A percentile compares a stretch with the other conserved stretches of the same genome.
Evolutionary conservation across 2,329 filamentous ascomycete genomes (phyloP).

Genomic region (Paramyrothecium sp.): DNA sequence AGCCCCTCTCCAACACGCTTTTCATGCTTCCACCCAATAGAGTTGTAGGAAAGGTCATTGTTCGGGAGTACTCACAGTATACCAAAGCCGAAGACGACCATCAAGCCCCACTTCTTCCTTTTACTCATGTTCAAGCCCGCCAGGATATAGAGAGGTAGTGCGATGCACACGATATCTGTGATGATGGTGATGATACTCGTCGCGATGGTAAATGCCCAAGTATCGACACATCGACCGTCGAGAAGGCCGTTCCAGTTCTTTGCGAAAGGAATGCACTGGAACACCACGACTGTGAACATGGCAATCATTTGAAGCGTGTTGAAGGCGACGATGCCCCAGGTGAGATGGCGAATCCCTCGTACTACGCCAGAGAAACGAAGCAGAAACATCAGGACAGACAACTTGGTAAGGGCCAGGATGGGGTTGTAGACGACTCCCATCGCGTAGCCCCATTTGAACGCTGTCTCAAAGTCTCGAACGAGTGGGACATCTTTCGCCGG

Average conservation of each 20-base stretch:
- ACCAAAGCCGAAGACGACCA: constrained; percentile 38
- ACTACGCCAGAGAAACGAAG: constrained; percentile 35
- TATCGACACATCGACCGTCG: constrained; percentile 30
- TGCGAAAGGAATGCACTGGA: constrained; percentile 37
- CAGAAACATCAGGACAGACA: constrained; percentile 44
- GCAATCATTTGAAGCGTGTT: constrained; percentile 32
- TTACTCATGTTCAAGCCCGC: constrained; percentile 34
- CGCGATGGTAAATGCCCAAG: constrained; percentile 27
- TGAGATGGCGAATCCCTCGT: constrained; percentile 20
- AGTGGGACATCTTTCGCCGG: neutral
- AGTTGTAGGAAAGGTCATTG: neutral
- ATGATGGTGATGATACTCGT: constrained; percentile 35
- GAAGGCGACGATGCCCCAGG: constrained; percentile 25
- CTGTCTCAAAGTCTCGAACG: neutral
- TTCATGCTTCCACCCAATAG: neutral
- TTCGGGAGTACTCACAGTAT: constrained; percentile 26
- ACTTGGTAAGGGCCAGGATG: constrained; percentile 42
- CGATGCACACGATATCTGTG: constrained; percentile 37
- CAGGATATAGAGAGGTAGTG: constrained; percentile 39
- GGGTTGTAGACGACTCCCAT: constrained; percentile 37
- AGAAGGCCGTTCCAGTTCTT: constrained; percentile 27
- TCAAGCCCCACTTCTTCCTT: constrained; percentile 34
- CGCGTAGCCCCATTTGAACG: constrained; percentile 1
- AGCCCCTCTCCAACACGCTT: no score
- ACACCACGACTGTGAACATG: constrained; percentile 34